A percentile compares a stretch with the other conserved stretches of the same genome.
Evolutionary conservation across 371 early-diverging fungal species (phyloP).

Genomic region (Rhizopus delemar): DNA sequence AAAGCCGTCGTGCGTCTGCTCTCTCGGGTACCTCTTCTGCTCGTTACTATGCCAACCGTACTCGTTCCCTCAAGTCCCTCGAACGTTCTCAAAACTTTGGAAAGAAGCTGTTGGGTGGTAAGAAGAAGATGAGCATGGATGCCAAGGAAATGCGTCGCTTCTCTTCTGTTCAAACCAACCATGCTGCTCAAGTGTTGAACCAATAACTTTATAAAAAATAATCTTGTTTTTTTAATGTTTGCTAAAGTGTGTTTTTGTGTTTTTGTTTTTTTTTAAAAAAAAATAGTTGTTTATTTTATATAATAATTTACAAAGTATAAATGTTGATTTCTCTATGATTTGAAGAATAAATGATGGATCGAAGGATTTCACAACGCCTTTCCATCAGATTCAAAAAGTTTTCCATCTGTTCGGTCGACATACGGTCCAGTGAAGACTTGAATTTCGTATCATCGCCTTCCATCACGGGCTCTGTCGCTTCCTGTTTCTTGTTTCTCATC

Average conservation of each 20-base stretch:
- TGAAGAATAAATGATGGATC: slow-evolving; percentile 21
- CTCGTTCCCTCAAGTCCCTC: slow-evolving; percentile 41
- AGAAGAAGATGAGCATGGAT: slow-evolving; percentile 46
- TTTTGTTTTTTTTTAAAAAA: neutral
- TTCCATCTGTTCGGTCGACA: slow-evolving; percentile 30
- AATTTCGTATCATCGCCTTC: slow-evolving; percentile 26
- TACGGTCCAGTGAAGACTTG: slow-evolving; percentile 21
- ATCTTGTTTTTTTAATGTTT: slow-evolving; percentile 4
- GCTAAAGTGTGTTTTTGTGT: neutral
- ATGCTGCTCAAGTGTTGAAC: slow-evolving; percentile 48
- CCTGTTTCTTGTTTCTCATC: neutral
- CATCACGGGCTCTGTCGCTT: neutral
- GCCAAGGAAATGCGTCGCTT: slow-evolving; percentile 57
- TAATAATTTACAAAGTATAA: neutral
- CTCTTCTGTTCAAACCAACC: slow-evolving; percentile 51
- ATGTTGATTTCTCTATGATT: neutral
- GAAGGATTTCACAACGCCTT: slow-evolving; percentile 31
- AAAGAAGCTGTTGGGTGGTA: slow-evolving; percentile 40
- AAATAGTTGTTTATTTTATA: neutral
- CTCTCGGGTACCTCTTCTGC: slow-evolving; percentile 48
- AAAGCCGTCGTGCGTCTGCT: slow-evolving; percentile 50
- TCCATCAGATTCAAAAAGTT: slow-evolving; percentile 27
- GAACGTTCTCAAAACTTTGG: slow-evolving; percentile 50
- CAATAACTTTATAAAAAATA: slow-evolving; percentile 33
- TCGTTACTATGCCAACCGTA: slow-evolving; percentile 53